Evolutionary conservation across 2,329 filamentous ascomycete genomes (phyloP), one percentile per base, ranked within the genome.

Genomic region (Sporothrix dimorphospora): DNA sequence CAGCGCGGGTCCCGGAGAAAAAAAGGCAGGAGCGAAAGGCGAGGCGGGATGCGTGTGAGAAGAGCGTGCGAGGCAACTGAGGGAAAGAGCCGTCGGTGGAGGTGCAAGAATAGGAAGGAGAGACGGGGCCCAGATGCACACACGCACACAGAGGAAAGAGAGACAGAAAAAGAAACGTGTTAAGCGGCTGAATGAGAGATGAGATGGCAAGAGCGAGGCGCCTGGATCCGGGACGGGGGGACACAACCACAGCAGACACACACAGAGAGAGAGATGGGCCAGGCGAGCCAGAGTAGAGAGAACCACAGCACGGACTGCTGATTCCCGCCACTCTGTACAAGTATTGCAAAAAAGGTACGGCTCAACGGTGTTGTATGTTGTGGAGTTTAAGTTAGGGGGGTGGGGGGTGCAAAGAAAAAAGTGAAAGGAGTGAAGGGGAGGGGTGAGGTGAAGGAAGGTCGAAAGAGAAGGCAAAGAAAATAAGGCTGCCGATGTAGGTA

Each of bases 111-210:
- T 21, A 42, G 57, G 57, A 40, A 61, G 57, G 57, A 40, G 34
- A 6, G 57, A 61, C n/a, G 57, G 34, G 57, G 3, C 4, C 24
- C 53, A 57, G 53, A n/a, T 34, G 27, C 27, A n/a, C 12, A 19
- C 30, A 57, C 4, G 55, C 21, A 45, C 14, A 9, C 38, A 16
- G 21, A 4, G 12, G 24, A n/a, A 19, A 30, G n/a, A n/a, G 16
- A 30, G n/a, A 40, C 19, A 34, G 19, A 68, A 40, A 27, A 40
- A 53, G 65, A 68, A 68, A 55, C 47, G 65, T 68, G 65, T 68
- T 55, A 55, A 68, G 65, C 65, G 65, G 65, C 65, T 68, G 65
- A 68, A 68, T 68, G 65, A 53, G 19, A 2, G 57, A 24, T 42
- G 34, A 19, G n/a, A 40, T 12, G 30, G 21, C 12, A 24, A 49